phyloP scores from a whole-genome alignment of 148 eudicot genomes.

The Heliamphora exappendiculata region DNA sequence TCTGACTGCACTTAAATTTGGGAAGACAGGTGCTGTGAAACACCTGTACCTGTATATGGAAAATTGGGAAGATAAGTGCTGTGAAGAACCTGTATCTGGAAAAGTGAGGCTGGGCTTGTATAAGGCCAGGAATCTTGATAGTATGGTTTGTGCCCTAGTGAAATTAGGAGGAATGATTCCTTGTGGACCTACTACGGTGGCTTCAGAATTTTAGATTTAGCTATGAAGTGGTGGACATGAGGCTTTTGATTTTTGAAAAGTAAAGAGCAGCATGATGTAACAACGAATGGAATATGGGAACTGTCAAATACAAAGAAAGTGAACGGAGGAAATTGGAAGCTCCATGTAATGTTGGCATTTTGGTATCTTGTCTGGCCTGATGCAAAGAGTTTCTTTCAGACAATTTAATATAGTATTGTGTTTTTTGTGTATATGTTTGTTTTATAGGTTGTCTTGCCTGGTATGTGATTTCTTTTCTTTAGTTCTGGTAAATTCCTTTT shows the following conservation, averaged over 20 bases:
- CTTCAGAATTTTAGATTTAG: too few species aligned
- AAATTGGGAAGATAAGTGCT: too few species aligned
- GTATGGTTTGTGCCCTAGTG: too few species aligned
- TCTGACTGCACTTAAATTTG: too few species aligned
- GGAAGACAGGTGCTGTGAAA: too few species aligned
- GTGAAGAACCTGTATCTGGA: too few species aligned
- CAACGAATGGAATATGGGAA: background rate
- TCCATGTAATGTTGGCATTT: background rate
- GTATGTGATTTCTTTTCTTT: background rate
- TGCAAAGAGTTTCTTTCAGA: constrained; percentile 1
- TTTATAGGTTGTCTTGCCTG: background rate
- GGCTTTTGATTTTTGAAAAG: too few species aligned
- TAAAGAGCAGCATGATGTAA: background rate
- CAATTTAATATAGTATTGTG: background rate
- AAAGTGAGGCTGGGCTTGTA: too few species aligned
- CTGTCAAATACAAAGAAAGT: background rate
- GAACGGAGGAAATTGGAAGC: constrained; percentile 1
- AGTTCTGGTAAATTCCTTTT: background rate
- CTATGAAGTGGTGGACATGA: background rate
- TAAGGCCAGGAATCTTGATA: too few species aligned
- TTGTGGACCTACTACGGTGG: too few species aligned
- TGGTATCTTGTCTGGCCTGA: background rate
- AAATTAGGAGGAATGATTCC: too few species aligned
- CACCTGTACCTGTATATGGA: too few species aligned
- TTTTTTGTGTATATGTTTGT: background rate